These are phyloP conservation scores for Melocanna baccifera DNA, from an alignment of 176 grass and related monocot genomes.

Conservation along the genomic window DNA sequence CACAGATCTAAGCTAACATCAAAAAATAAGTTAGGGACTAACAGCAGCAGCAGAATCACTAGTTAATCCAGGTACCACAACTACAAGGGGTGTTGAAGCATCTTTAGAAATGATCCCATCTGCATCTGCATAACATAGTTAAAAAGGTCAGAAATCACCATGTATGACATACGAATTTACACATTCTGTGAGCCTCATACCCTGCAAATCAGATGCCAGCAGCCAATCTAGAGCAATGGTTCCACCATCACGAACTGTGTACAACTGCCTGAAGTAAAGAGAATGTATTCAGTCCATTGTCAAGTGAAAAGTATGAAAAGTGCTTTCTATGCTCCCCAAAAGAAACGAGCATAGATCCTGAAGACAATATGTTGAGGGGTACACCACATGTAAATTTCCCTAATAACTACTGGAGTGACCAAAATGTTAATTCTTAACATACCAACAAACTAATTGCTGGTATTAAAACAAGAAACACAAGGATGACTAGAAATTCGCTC, in stretches of 20 bases:
- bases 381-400: not conserved
- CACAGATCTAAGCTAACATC: not conserved
- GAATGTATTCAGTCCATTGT: slow-evolving; percentile 6
- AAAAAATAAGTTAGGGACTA: slow-evolving; percentile 34
- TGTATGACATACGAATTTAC: slow-evolving; percentile 9
- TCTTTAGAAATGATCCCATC: slow-evolving; percentile 67
- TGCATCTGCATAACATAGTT: slow-evolving; percentile 41
- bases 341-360: not conserved
- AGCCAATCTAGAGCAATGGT: slow-evolving; percentile 95
- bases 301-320: slow-evolving; percentile 16
- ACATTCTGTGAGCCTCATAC: slow-evolving; percentile 1
- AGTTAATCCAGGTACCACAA: slow-evolving; percentile 85
- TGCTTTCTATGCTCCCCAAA: not conserved
- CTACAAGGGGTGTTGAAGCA: slow-evolving; percentile 64
- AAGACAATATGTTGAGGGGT: not conserved
- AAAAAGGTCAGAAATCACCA: slow-evolving; percentile 34
- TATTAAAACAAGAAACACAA: not conserved
- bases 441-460: not conserved
- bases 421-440: not conserved
- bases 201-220: slow-evolving; percentile 57
- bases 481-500: slow-evolving; percentile 7
- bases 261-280: slow-evolving; percentile 70
- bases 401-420: not conserved
- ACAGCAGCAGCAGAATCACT: slow-evolving; percentile 92
- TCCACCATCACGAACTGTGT: slow-evolving; percentile 70